Conservation (phyloP, 192 early-diverging fungal species). For the Anaeromyces robustus region DNA sequence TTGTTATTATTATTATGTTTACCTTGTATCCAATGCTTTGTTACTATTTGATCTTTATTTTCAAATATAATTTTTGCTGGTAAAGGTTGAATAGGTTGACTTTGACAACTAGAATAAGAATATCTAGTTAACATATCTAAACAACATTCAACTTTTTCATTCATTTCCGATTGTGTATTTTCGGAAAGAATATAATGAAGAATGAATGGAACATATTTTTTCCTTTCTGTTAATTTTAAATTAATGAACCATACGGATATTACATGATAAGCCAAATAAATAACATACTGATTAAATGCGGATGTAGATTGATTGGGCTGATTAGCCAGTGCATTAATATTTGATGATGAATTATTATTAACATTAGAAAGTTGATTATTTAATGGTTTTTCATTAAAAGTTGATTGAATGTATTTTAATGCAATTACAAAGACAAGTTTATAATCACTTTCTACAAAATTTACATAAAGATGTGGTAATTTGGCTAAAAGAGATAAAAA, state of each 20-base stretch:
- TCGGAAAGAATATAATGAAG: slow-evolving; percentile 52
- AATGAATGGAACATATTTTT: slow-evolving; percentile 65
- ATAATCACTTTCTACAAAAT: slow-evolving; percentile 64
- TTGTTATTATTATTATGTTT: background rate
- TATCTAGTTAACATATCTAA: slow-evolving; percentile 87
- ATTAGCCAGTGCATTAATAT: slow-evolving; percentile 3
- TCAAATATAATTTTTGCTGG: background rate
- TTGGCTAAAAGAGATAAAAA: slow-evolving; percentile 79
- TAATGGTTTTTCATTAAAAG: slow-evolving; percentile 6
- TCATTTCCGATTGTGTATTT: slow-evolving; percentile 37
- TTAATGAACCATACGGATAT: slow-evolving; percentile 79
- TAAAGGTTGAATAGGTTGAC: background rate
- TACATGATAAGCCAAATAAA: slow-evolving; percentile 86
- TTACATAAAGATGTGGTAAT: slow-evolving; percentile 56
- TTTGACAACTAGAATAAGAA: slow-evolving; percentile 46
- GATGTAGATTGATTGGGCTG: background rate
- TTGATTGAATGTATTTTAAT: slow-evolving; percentile 60
- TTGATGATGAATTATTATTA: slow-evolving; percentile 9
- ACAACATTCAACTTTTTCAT: slow-evolving; percentile 83
- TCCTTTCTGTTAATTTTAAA: slow-evolving; percentile 53
- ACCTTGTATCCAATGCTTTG: background rate
- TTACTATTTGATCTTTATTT: background rate
- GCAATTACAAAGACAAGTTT: slow-evolving; percentile 83
- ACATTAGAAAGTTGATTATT: slow-evolving; percentile 1
- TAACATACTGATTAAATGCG: slow-evolving; percentile 61